Evolutionary conservation across 2,329 filamentous ascomycete species (phyloP).

Genomic region (Fusarium sp.): DNA sequence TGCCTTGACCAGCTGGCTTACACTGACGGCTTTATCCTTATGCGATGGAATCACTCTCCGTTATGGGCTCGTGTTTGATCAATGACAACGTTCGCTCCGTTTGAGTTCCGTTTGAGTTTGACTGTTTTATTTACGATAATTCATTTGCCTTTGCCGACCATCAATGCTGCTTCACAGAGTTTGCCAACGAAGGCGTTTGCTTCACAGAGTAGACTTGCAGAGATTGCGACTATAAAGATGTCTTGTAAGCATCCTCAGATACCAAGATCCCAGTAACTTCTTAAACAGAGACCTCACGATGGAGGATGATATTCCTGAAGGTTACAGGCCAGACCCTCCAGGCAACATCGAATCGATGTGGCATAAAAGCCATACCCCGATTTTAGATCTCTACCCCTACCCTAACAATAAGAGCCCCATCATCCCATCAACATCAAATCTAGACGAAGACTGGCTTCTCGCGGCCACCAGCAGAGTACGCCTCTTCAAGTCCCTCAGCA

Average conservation of each 20-base stretch:
- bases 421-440: background rate
- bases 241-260: background rate
- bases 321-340: background rate
- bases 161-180: background rate
- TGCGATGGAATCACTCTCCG: background rate
- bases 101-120: background rate
- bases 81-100: background rate
- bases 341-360: background rate
- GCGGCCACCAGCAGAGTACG: background rate
- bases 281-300: background rate
- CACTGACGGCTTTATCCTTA: background rate
- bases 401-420: background rate
- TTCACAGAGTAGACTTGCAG: background rate
- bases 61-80: background rate
- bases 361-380: background rate
- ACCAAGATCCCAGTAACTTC: background rate
- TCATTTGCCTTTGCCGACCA: background rate
- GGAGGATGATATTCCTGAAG: background rate
- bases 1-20: background rate
- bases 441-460: slow-evolving; percentile 1
- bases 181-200: background rate
- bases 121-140: background rate
- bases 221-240: background rate
- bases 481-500: background rate
- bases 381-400: background rate